These are phyloP conservation scores for Paraconiothyrium sp. DNA, from an alignment of 2,329 filamentous ascomycete genomes.

Conservation along the genomic window DNA sequence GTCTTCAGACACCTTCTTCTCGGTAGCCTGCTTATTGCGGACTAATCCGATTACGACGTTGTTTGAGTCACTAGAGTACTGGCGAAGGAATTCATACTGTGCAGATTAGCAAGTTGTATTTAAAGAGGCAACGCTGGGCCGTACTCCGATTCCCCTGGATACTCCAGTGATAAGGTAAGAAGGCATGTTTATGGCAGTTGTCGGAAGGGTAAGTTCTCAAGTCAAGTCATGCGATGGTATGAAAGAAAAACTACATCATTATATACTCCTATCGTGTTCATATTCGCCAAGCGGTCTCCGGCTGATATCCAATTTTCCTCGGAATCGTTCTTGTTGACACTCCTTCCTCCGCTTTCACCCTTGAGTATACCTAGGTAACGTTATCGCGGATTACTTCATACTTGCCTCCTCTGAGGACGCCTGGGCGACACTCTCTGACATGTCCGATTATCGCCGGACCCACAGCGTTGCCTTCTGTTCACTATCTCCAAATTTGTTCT, in stretches of 20 bases:
- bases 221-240: not conserved
- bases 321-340: not conserved
- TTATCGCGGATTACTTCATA: not conserved
- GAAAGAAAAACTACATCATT: not conserved
- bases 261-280: not conserved
- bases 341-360: not conserved
- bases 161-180: constrained; percentile 14
- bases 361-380: not conserved
- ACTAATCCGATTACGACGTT: constrained; percentile 49
- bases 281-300: not conserved
- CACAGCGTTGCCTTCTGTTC: too few species aligned
- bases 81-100: constrained; percentile 42
- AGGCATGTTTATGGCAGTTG: constrained; percentile 6
- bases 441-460: too few species aligned
- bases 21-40: constrained; percentile 29
- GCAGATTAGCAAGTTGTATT: not conserved
- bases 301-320: not conserved
- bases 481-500: too few species aligned
- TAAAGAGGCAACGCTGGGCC: not conserved
- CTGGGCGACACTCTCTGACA: too few species aligned
- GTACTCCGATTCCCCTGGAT: constrained; percentile 15
- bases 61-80: constrained; percentile 35
- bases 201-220: too few species aligned
- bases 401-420: not conserved
- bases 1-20: constrained; percentile 14